Base-by-base conservation (phyloP, 176 grass and related monocot genomes). In the Zoysia pacifica region DNA sequence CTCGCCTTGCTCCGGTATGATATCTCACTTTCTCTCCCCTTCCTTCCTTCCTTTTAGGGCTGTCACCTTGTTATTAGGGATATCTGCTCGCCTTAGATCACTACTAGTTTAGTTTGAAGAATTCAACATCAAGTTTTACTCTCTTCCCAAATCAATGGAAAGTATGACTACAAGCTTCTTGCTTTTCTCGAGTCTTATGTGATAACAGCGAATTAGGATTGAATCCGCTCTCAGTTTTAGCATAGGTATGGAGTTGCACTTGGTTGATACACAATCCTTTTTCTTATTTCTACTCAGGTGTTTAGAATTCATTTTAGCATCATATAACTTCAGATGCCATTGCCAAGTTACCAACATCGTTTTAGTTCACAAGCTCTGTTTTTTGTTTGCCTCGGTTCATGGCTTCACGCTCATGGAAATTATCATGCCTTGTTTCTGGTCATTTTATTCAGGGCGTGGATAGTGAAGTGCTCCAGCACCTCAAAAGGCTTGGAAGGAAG, bases 401-500 rank as follows among this genome's bases (percentile, higher is more conserved):
- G 41, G 39, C 79, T 62, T 48, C 5, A 76, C 4, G 20, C 68
- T 61, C 72, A 8, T 72, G 44, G 12, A 71, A 47, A 50, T 54
- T 55, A 44, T 62, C 52, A 67, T 71, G 9, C 20, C 69, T 71
- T 72, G 42, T 79, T 62, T 76, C 74, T 51, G 55, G 11, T 19
- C 72, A 60, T 53, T 75, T 0, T 69, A 56, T 78, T 35, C 62
- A 94, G 95, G 95, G 94, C 82, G 77, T 94, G 71, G 95, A 93
- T 41, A 80, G 83, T 81, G 92, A 94, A 44, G 79, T 98, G 69
- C 81, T 81, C 65, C 95, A 98, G 79, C 90, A 98, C 82, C 81
- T 93, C 74, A 82, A 90, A 88, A 90, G 95, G 86, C 75, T 98
- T 18, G 95, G 88, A 64, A 88, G 95, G 40, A 98, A 98, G 72